phyloP scores from a whole-genome alignment of 441 rosid genomes.

The Sinapis alba region DNA sequence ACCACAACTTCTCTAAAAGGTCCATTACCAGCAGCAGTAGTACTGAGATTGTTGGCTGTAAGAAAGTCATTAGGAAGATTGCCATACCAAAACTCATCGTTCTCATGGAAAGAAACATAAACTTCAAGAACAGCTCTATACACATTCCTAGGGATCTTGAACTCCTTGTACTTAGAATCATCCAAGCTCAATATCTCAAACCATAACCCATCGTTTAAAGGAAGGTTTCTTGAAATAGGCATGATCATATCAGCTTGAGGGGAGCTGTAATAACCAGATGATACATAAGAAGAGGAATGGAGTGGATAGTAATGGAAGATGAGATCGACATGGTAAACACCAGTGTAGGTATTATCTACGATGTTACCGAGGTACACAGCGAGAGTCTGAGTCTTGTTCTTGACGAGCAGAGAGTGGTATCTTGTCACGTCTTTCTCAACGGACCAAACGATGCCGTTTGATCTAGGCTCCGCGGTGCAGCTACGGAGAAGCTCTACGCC shows the following conservation, averaged over 20 bases:
- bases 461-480: slow-evolving; percentile 89
- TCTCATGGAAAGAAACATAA: slow-evolving; percentile 88
- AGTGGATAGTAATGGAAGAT: slow-evolving; percentile 67
- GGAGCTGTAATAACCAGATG: slow-evolving; percentile 39
- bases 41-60: slow-evolving; percentile 56
- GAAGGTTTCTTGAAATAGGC: slow-evolving; percentile 70
- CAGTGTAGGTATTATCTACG: slow-evolving; percentile 69
- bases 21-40: slow-evolving; percentile 63
- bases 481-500: slow-evolving; percentile 94
- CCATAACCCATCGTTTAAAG: slow-evolving; percentile 81
- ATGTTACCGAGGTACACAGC: slow-evolving; percentile 73
- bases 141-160: slow-evolving; percentile 70
- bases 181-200: slow-evolving; percentile 62
- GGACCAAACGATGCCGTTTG: slow-evolving; percentile 73
- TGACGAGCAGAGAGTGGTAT: slow-evolving; percentile 67
- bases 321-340: slow-evolving; percentile 74
- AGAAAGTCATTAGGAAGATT: slow-evolving; percentile 76
- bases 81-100: slow-evolving; percentile 84
- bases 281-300: slow-evolving; percentile 20
- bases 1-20: slow-evolving; percentile 90
- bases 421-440: slow-evolving; percentile 80
- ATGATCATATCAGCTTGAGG: slow-evolving; percentile 71
- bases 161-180: slow-evolving; percentile 48
- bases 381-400: slow-evolving; percentile 56
- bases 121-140: slow-evolving; percentile 89